phyloP scores from a whole-genome alignment of 345 rosid genomes.

The Eucalyptus melliodora region DNA sequence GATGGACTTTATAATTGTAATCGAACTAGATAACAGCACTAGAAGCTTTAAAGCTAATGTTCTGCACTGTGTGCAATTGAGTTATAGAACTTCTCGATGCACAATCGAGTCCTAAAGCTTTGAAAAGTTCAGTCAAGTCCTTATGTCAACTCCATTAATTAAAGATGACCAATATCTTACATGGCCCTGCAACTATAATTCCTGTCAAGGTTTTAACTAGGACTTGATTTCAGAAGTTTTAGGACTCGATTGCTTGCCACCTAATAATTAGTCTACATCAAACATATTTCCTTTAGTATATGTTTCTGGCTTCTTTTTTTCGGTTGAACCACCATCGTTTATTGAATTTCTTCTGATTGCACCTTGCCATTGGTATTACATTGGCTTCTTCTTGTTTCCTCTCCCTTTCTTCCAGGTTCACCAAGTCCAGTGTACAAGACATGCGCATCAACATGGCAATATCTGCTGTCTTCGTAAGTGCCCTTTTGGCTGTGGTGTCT shows the following conservation, averaged over 20 bases:
- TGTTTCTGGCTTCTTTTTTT: background rate
- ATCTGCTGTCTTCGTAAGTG: slow-evolving; percentile 86
- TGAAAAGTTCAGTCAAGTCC: background rate
- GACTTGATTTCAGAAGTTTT: background rate
- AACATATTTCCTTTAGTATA: background rate
- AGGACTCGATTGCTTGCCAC: background rate
- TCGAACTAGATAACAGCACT: background rate
- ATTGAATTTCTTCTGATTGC: background rate
- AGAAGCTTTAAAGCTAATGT: background rate
- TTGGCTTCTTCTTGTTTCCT: background rate
- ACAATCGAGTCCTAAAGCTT: background rate
- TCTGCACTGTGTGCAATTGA: background rate
- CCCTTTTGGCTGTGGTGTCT: background rate
- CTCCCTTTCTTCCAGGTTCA: slow-evolving; percentile 34
- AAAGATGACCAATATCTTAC: background rate
- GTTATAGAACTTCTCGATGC: background rate
- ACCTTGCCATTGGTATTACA: background rate
- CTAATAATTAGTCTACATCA: background rate
- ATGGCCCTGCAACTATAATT: background rate
- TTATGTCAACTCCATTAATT: background rate
- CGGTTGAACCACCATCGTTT: background rate
- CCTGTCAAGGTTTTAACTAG: background rate
- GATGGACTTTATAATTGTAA: background rate
- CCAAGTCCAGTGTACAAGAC: slow-evolving; percentile 54
- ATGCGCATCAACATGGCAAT: slow-evolving; percentile 77